Percentiles rank a stretch among this genome's conserved stretches.
Evolutionary conservation across 345 rosid species (phyloP).

Genomic region (Xanthoceras sorbifolium): DNA sequence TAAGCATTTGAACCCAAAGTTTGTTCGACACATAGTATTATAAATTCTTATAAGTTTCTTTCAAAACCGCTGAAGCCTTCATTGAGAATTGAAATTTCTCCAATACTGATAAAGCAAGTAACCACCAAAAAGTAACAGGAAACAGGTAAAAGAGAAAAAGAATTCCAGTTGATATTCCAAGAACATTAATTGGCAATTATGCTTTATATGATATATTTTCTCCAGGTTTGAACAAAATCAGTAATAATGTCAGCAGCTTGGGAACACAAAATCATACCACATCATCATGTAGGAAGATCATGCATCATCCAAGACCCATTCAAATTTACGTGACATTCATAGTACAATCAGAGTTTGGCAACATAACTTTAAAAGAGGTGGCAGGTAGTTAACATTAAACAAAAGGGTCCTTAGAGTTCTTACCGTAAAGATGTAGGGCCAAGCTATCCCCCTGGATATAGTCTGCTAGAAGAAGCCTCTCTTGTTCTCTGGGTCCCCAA

Average conservation of each 20-base stretch:
- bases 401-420: conserved; percentile 28
- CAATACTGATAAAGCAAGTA: not conserved
- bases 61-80: not conserved
- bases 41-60: not conserved
- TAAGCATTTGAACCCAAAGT: not conserved
- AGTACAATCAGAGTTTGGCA: not conserved
- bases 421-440: conserved; percentile 90
- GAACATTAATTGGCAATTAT: not conserved
- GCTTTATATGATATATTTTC: not conserved
- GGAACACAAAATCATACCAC: not conserved
- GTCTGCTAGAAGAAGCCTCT: conserved; percentile 86
- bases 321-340: not conserved
- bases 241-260: not conserved
- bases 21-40: not conserved
- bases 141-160: not conserved
- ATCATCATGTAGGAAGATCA: not conserved
- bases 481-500: conserved; percentile 97
- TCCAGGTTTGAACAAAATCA: not conserved
- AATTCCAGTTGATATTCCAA: not conserved
- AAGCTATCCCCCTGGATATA: conserved; percentile 89
- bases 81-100: not conserved
- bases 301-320: not conserved
- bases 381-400: not conserved
- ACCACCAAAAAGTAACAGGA: not conserved
- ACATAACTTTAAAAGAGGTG: not conserved